A percentile compares a stretch with the other conserved stretches of the same genome.
These are phyloP conservation scores for Abortiporus biennis DNA, from an alignment of 1,284 basidiomycete genomes.

Conservation along the genomic window DNA sequence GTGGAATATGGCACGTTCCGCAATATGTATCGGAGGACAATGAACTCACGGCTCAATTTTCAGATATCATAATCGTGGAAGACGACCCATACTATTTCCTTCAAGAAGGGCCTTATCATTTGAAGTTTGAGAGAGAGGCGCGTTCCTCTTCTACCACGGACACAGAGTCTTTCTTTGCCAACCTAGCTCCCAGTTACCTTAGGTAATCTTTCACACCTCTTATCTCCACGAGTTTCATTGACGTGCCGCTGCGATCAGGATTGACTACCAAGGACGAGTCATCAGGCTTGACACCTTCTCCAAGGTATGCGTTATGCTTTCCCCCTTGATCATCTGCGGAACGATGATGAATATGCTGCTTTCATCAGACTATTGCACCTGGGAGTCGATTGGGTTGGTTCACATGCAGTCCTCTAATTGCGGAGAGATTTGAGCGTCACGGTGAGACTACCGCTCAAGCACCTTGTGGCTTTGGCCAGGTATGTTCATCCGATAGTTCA, in stretches of 20 bases:
- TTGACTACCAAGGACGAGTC: constrained; percentile 76
- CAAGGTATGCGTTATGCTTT: constrained; percentile 38
- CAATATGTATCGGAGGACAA: not conserved
- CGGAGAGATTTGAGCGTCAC: constrained; percentile 72
- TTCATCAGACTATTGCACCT: constrained; percentile 58
- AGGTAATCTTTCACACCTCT: constrained; percentile 29
- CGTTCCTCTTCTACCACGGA: constrained; percentile 17
- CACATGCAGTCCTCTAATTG: constrained; percentile 64
- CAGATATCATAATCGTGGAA: constrained; percentile 70
- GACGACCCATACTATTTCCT: constrained; percentile 84
- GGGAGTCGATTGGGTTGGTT: constrained; percentile 79
- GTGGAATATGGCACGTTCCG: constrained; percentile 59
- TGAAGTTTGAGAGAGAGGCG: constrained; percentile 34
- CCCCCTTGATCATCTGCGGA: not conserved
- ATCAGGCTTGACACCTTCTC: constrained; percentile 78
- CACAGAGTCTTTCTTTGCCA: constrained; percentile 41
- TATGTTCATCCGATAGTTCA: constrained; percentile 15
- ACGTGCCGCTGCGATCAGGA: constrained; percentile 23
- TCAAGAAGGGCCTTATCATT: constrained; percentile 49
- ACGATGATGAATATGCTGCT: not conserved
- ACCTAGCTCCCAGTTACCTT: constrained; percentile 65
- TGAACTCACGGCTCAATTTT: not conserved
- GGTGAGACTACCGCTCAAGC: constrained; percentile 68
- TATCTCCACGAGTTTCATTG: constrained; percentile 9
- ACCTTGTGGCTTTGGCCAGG: constrained; percentile 70